Evolutionary conservation across 1,139 yeast genomes (phyloP).

Genomic region (Scheffersomyces segobiensis): DNA sequence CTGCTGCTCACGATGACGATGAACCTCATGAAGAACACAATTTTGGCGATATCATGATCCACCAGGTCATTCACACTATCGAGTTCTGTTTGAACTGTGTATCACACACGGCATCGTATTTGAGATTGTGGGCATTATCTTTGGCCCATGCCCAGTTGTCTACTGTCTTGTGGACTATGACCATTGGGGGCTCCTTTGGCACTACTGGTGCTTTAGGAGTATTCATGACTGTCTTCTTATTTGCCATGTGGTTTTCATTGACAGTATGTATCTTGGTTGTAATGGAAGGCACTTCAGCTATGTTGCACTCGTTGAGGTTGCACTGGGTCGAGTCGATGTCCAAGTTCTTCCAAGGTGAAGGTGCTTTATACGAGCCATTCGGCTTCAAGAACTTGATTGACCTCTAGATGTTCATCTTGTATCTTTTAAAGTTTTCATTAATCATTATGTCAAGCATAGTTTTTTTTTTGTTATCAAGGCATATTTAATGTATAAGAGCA

Average conservation of each 20-base stretch:
- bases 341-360: constrained; percentile 95
- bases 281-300: constrained; percentile 99
- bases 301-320: constrained; percentile 93
- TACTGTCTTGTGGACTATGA: constrained; percentile 94
- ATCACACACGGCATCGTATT: constrained; percentile 96
- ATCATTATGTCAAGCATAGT: background rate
- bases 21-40: constrained; percentile 56
- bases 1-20: constrained; percentile 31
- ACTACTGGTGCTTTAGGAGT: constrained; percentile 69
- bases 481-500: too few relatives aligned
- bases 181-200: constrained; percentile 81
- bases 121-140: constrained; percentile 95
- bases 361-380: constrained; percentile 84
- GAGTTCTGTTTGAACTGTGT: constrained; percentile 97
- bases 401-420: background rate
- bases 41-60: constrained; percentile 93
- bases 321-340: constrained; percentile 99
- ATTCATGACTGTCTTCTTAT: constrained; percentile 69
- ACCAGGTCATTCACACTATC: constrained; percentile 97
- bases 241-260: constrained; percentile 92
- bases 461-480: background rate
- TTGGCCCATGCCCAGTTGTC: constrained; percentile 97
- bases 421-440: background rate
- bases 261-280: constrained; percentile 89
- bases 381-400: background rate